These are phyloP conservation scores for Boechera retrofracta DNA, from an alignment of 345 rosid species.

Conservation along the genomic window DNA sequence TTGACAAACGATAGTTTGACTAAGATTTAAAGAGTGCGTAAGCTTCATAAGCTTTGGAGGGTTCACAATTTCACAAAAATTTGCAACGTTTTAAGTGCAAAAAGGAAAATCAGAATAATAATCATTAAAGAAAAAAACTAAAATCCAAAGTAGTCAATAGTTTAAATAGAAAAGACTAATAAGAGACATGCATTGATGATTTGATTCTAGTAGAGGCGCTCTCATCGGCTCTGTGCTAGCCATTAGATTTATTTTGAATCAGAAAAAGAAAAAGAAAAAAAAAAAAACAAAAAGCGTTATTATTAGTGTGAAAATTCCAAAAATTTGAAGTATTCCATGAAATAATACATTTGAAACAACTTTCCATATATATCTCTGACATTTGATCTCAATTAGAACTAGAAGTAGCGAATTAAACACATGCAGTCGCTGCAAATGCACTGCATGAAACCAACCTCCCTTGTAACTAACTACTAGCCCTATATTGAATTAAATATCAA, in stretches of 20 bases:
- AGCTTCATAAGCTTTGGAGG: background rate
- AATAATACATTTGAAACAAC: conserved; percentile 13
- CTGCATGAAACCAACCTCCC: conserved; percentile 38
- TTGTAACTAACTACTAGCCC: conserved; percentile 2
- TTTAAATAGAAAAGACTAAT: background rate
- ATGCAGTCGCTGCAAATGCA: conserved; percentile 29
- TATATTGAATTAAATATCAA: conserved; percentile 19
- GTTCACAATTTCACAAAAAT: too few relatives aligned
- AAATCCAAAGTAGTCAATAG: too few relatives aligned
- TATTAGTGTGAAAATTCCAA: background rate
- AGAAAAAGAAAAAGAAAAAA: too few relatives aligned
- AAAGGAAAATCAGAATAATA: too few relatives aligned
- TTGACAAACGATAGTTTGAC: background rate
- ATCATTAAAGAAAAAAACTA: too few relatives aligned
- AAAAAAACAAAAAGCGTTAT: background rate
- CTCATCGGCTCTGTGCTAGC: background rate
- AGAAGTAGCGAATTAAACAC: conserved; percentile 19
- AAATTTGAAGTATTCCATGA: background rate
- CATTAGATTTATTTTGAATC: background rate
- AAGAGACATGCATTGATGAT: conserved; percentile 3
- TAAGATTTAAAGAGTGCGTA: background rate
- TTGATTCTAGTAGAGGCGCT: background rate
- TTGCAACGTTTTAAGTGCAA: too few relatives aligned
- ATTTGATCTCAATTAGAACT: background rate
- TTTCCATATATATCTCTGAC: background rate